Conservation (phyloP, 2,329 filamentous ascomycete species). For the Xylaria arbuscula region DNA sequence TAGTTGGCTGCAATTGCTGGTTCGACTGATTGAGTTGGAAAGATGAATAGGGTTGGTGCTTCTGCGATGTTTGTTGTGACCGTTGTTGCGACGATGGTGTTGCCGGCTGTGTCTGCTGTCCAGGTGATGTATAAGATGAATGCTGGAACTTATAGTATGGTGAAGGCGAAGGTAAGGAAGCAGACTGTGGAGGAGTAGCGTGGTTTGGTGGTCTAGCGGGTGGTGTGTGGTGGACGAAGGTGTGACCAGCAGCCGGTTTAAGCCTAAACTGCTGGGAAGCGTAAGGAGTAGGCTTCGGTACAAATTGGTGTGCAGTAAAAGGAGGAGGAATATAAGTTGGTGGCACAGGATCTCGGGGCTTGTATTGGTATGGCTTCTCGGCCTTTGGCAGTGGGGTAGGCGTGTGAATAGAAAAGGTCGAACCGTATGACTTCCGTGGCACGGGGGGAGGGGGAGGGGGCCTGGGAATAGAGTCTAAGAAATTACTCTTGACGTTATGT, state of each 20-base stretch:
- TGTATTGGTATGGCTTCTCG: slow-evolving; percentile 52
- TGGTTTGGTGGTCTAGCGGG: slow-evolving; percentile 16
- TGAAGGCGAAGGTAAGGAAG: slow-evolving; percentile 22
- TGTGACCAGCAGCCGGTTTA: slow-evolving; percentile 22
- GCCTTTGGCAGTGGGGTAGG: slow-evolving; percentile 39
- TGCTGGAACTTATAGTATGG: slow-evolving; percentile 38
- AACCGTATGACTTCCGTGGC: slow-evolving; percentile 46
- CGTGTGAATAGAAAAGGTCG: slow-evolving; percentile 44
- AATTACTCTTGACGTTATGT: slow-evolving; percentile 77
- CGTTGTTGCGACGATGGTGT: slow-evolving; percentile 23
- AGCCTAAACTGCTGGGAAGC: slow-evolving; percentile 44
- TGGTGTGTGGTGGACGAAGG: slow-evolving; percentile 30
- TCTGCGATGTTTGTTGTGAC: slow-evolving; percentile 26
- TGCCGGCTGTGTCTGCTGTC: slow-evolving; percentile 28
- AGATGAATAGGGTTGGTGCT: slow-evolving; percentile 12
- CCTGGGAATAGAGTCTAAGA: slow-evolving; percentile 75
- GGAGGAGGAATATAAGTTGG: slow-evolving; percentile 43
- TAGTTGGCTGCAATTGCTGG: slow-evolving; percentile 17
- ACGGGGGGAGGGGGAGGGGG: slow-evolving; percentile 41
- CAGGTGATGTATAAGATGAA: slow-evolving; percentile 31
- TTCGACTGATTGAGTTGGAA: slow-evolving; percentile 6
- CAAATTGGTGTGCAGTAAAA: slow-evolving; percentile 54
- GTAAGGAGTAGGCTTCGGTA: slow-evolving; percentile 45
- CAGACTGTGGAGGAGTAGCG: slow-evolving; percentile 16
- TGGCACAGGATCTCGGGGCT: slow-evolving; percentile 47